Base-by-base conservation (phyloP, 2,329 filamentous ascomycete genomes). In the Madurella fahalii region DNA sequence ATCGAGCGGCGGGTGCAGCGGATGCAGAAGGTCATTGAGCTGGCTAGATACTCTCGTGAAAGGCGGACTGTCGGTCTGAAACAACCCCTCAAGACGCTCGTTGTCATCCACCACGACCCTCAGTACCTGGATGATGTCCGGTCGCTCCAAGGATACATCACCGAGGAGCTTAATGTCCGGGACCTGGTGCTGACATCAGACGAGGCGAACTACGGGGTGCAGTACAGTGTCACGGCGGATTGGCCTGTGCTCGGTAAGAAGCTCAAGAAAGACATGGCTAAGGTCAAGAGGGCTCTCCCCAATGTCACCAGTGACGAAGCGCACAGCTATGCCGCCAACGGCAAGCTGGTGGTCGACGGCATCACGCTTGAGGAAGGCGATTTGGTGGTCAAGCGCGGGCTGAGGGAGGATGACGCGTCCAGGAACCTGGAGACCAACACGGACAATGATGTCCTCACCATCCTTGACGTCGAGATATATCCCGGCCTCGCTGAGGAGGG, bases 161-260 rank as follows among this genome's bases (percentile, higher is more conserved):
- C 82, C 11, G 92, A 96, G 67, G 94, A 97, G 73, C 78, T 97
- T 48, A 99, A 97, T 67, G 81, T 99, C 47, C 84, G 87, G 59
- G 89, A 96, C 58, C 77, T 97, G 30, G 77, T 96, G 11, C 79
- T 96, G 50, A 90, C 90, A 2, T 85, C 83, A 8, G 91, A 97
- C 60, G 94, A 97, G 73, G 86, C 84, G 52, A 89, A 87, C 69
- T 96, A 96, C 75, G 89, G 91, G 52, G 91, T 99, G 44, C 86
- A 94, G 68, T 95, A 96, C 74, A 90, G 88, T 58, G 90, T 93
- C 15, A 84, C 82, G 40, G 92, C 91, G 8, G 94, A 99, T 71
- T 96, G 94, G 87, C 91, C 94, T 13, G 87, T 89, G 2, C 80
- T 99, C 15, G 94, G 94, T 61, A 96, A 96, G 82, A 97, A 97